Conservation (phyloP, 768 basidiomycete species). For the Inosperma sp. region DNA sequence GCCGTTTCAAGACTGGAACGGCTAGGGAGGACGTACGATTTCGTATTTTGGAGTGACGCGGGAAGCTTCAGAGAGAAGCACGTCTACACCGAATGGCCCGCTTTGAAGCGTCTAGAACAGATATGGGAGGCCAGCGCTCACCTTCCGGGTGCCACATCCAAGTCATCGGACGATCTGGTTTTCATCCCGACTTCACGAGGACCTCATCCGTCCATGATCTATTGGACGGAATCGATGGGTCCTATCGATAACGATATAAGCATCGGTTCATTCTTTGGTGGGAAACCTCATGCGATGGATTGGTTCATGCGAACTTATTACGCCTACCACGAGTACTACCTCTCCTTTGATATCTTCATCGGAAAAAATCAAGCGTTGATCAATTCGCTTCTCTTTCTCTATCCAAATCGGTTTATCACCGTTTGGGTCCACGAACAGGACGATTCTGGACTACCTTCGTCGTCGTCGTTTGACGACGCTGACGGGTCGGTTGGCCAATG, state of each 20-base stretch:
- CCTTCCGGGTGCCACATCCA: slow-evolving; percentile 22
- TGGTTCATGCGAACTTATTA: slow-evolving; percentile 49
- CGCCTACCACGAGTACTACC: slow-evolving; percentile 48
- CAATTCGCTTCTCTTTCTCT: slow-evolving; percentile 34
- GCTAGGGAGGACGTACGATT: slow-evolving; percentile 38
- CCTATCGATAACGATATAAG: slow-evolving; percentile 40
- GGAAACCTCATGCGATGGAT: slow-evolving; percentile 37
- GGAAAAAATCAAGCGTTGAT: slow-evolving; percentile 54
- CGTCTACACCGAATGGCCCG: slow-evolving; percentile 45
- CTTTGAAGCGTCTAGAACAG: slow-evolving; percentile 34
- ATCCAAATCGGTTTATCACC: slow-evolving; percentile 41
- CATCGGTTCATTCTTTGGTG: slow-evolving; percentile 55
- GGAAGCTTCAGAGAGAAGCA: slow-evolving; percentile 46
- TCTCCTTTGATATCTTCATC: slow-evolving; percentile 41
- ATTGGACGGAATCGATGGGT: slow-evolving; percentile 44
- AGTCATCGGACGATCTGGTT: slow-evolving; percentile 38
- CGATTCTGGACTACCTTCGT: slow-evolving; percentile 19
- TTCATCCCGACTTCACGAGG: slow-evolving; percentile 44
- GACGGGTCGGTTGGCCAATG: slow-evolving; percentile 35
- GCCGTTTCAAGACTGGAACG: slow-evolving; percentile 29
- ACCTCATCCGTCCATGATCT: slow-evolving; percentile 29
- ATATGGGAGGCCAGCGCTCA: slow-evolving; percentile 36
- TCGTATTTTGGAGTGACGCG: slow-evolving; percentile 55
- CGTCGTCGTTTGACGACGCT: slow-evolving; percentile 13
- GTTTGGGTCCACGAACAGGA: slow-evolving; percentile 37